These are phyloP conservation scores for Leccinum disarticulatum DNA, from an alignment of 768 basidiomycete genomes.

Conservation along the genomic window DNA sequence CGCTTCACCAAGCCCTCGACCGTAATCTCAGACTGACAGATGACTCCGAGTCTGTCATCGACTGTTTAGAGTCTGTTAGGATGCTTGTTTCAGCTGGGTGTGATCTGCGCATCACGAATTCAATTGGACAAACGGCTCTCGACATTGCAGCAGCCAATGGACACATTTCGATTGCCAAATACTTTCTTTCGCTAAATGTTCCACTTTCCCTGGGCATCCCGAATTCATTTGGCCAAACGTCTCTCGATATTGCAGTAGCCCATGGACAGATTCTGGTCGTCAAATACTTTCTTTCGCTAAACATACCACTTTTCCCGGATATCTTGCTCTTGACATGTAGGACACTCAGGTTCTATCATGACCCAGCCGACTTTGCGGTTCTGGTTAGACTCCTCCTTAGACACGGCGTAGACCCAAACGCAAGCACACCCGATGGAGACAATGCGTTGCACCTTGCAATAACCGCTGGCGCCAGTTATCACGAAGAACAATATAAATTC, in stretches of 20 bases:
- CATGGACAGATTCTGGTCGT: background rate
- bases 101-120: background rate
- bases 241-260: no score
- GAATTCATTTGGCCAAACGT: no score
- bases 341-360: no score
- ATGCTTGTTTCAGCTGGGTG: background rate
- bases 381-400: background rate
- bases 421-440: background rate
- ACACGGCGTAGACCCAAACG: background rate
- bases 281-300: background rate
- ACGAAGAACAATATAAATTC: background rate
- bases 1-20: background rate
- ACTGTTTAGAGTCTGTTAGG: background rate
- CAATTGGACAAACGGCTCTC: background rate
- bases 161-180: background rate
- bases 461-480: no score
- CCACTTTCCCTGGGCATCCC: no score
- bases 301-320: background rate
- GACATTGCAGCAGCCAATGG: background rate
- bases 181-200: no score
- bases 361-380: no score
- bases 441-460: background rate
- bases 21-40: background rate
- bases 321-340: background rate
- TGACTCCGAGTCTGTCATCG: background rate